Conservation (phyloP, 2,329 filamentous ascomycete species). For the Aureobasidium sp. region DNA sequence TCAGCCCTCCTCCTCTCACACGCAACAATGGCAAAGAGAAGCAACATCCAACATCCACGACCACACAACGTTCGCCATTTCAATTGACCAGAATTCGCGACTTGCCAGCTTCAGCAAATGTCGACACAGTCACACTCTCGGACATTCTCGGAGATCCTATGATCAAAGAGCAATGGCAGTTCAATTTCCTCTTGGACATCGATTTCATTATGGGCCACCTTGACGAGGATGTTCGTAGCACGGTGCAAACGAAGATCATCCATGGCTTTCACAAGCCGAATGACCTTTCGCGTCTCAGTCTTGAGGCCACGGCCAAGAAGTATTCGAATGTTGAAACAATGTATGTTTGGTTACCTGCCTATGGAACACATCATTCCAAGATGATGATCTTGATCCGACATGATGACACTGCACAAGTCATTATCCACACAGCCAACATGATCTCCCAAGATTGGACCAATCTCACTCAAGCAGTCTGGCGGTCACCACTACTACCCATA, state of each 20-base stretch:
- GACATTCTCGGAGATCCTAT: conserved; percentile 68
- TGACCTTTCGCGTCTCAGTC: conserved; percentile 48
- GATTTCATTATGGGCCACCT: conserved; percentile 56
- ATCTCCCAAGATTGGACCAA: conserved; percentile 82
- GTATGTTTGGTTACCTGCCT: conserved; percentile 73
- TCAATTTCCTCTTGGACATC: conserved; percentile 60
- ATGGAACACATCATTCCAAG: conserved; percentile 80
- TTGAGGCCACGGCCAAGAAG: conserved; percentile 55
- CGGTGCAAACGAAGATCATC: conserved; percentile 52
- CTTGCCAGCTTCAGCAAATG: conserved; percentile 53
- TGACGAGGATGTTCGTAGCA: conserved; percentile 46
- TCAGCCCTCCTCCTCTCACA: not conserved
- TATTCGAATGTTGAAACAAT: conserved; percentile 65
- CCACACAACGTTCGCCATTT: conserved; percentile 52
- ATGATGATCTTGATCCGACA: conserved; percentile 79
- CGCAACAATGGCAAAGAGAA: conserved; percentile 6
- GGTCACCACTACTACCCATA: conserved; percentile 64
- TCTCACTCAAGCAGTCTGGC: conserved; percentile 80
- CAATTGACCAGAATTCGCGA: conserved; percentile 64
- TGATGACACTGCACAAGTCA: conserved; percentile 67
- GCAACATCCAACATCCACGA: not conserved
- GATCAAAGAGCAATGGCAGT: conserved; percentile 65
- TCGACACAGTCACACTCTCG: conserved; percentile 56
- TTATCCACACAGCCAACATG: conserved; percentile 90
- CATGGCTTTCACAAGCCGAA: conserved; percentile 64